Evolutionary conservation across 1,284 basidiomycete genomes (phyloP).

Genomic region (Hemileccinum hortonii): DNA sequence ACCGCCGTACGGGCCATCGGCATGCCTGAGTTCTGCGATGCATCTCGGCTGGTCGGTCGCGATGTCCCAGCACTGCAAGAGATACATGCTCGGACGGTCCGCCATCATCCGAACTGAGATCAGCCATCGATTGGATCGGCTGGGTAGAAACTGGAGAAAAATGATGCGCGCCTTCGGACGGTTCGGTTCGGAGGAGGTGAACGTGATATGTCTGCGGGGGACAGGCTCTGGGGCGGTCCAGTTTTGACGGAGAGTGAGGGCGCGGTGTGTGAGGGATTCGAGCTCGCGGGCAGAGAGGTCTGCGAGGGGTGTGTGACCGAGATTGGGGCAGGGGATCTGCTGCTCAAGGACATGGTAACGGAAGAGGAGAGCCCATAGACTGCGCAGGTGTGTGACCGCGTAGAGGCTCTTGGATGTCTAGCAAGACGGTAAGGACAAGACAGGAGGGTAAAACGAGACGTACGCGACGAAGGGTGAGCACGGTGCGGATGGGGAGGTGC

Average conservation of each 20-base stretch:
- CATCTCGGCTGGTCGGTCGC: constrained; percentile 28
- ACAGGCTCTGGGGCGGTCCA: constrained; percentile 48
- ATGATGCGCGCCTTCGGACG: constrained; percentile 39
- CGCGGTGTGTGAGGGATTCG: constrained; percentile 40
- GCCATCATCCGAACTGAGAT: constrained; percentile 41
- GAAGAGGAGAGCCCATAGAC: constrained; percentile 52
- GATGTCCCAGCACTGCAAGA: constrained; percentile 57
- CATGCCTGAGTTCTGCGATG: constrained; percentile 36
- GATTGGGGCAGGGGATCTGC: constrained; percentile 43
- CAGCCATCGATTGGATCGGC: constrained; percentile 40
- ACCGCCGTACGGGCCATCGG: constrained; percentile 37
- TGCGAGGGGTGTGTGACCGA: constrained; percentile 20
- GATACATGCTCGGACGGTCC: constrained; percentile 30
- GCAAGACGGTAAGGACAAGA: background rate
- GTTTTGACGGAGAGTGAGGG: constrained; percentile 43
- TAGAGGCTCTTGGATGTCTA: constrained; percentile 51
- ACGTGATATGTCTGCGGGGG: constrained; percentile 26
- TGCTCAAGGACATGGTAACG: constrained; percentile 39
- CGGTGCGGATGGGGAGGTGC: constrained; percentile 13
- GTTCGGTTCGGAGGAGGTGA: constrained; percentile 28
- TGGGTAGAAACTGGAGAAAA: constrained; percentile 48
- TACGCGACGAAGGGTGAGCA: constrained; percentile 24
- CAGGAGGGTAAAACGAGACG: background rate
- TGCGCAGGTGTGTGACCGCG: constrained; percentile 43
- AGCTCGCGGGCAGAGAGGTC: constrained; percentile 41